phyloP scores from a whole-genome alignment of 2,329 filamentous ascomycete species.

The Nothopassalora personata region DNA sequence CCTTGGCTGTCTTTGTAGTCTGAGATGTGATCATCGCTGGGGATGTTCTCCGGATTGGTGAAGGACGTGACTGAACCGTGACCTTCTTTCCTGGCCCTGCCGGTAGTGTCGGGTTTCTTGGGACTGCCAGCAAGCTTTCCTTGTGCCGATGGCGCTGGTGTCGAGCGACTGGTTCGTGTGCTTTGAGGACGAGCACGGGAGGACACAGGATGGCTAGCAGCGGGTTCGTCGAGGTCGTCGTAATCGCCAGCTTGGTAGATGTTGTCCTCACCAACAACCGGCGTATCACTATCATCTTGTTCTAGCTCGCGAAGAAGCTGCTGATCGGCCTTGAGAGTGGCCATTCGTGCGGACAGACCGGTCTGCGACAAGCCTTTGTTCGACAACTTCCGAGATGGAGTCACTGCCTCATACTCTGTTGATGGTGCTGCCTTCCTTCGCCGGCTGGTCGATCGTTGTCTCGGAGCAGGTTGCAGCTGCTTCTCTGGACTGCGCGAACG shows the following conservation, averaged over 20 bases:
- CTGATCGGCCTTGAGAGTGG: background rate
- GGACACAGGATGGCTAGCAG: background rate
- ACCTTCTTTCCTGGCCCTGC: background rate
- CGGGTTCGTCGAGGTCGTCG: background rate
- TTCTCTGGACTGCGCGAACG: background rate
- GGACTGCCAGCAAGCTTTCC: background rate
- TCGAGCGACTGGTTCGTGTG: background rate
- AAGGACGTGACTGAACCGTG: conserved; percentile 12
- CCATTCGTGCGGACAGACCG: background rate
- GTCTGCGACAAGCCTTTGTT: background rate
- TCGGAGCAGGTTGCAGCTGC: background rate
- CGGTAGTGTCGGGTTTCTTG: background rate
- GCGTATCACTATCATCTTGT: background rate
- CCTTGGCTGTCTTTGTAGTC: background rate
- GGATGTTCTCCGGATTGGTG: conserved; percentile 16
- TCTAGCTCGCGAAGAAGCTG: background rate
- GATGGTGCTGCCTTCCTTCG: background rate
- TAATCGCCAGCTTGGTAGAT: background rate
- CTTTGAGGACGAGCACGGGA: background rate
- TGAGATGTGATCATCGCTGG: background rate
- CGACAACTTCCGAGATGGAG: background rate
- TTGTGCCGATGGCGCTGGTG: background rate
- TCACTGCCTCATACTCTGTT: background rate
- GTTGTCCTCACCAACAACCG: background rate
- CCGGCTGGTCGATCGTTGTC: background rate